Percentiles rank a stretch among this genome's conserved stretches.
Evolutionary conservation across 2,329 filamentous ascomycete species (phyloP).

Genomic region (Elsinoe batatas): DNA sequence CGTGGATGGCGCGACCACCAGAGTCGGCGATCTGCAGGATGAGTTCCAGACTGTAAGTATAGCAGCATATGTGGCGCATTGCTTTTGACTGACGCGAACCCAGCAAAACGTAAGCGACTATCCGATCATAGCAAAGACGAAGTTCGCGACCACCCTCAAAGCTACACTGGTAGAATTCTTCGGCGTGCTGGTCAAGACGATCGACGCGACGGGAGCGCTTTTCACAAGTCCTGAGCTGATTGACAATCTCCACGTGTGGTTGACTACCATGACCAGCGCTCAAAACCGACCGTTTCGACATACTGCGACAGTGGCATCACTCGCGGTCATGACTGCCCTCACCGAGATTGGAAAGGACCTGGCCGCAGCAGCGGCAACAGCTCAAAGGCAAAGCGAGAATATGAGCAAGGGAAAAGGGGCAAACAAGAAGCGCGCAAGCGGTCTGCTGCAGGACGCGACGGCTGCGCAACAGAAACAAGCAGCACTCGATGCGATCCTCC

Average conservation of each 20-base stretch:
- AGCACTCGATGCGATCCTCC: constrained; percentile 59
- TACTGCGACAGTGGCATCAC: constrained; percentile 75
- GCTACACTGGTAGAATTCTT: constrained; percentile 71
- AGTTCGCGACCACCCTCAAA: constrained; percentile 67
- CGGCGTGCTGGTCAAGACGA: constrained; percentile 59
- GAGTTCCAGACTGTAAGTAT: constrained; percentile 65
- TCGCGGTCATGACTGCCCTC: constrained; percentile 69
- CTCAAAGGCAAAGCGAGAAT: constrained; percentile 66
- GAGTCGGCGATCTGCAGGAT: constrained; percentile 74
- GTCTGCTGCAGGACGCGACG: constrained; percentile 61
- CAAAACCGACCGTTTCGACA: constrained; percentile 83
- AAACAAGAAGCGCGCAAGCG: constrained; percentile 68
- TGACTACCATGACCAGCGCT: constrained; percentile 83
- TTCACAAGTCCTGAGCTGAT: constrained; percentile 69
- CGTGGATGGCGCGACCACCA: constrained; percentile 72
- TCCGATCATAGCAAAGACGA: constrained; percentile 74
- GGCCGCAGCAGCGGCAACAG: constrained; percentile 61
- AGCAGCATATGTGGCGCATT: constrained; percentile 10
- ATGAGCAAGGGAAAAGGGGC: constrained; percentile 63
- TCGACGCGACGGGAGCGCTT: constrained; percentile 72
- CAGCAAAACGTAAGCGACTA: constrained; percentile 78
- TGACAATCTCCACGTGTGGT: constrained; percentile 84
- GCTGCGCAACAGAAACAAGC: constrained; percentile 62
- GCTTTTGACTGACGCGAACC: constrained; percentile 12
- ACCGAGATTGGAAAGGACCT: constrained; percentile 64